These are phyloP conservation scores for Coemansia sp. DNA, from an alignment of 192 early-diverging fungal genomes.

Conservation along the genomic window DNA sequence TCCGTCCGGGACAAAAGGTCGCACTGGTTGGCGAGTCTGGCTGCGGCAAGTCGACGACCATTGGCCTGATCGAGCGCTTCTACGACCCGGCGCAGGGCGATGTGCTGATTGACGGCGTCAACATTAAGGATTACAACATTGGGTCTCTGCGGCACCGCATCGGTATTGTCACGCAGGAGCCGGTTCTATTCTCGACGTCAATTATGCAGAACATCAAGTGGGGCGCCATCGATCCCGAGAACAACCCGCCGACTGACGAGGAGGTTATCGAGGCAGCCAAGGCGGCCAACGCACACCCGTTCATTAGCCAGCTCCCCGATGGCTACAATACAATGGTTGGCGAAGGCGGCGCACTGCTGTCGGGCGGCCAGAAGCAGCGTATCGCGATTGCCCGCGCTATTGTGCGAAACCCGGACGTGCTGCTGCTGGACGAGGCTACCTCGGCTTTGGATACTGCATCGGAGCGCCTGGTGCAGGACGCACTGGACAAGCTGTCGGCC, in stretches of 20 bases:
- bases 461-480: constrained; percentile 78
- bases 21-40: constrained; percentile 89
- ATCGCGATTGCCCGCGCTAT: constrained; percentile 94
- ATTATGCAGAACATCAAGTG: constrained; percentile 81
- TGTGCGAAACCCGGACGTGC: constrained; percentile 78
- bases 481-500: constrained; percentile 69
- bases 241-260: constrained; percentile 64
- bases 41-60: constrained; percentile 81
- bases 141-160: constrained; percentile 80
- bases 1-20: constrained; percentile 76
- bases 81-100: constrained; percentile 65
- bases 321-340: constrained; percentile 87
- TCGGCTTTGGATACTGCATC: constrained; percentile 82
- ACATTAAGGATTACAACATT: constrained; percentile 76
- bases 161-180: constrained; percentile 89
- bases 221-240: constrained; percentile 57
- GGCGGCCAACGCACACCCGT: constrained; percentile 71
- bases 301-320: constrained; percentile 67
- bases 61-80: constrained; percentile 83
- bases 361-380: constrained; percentile 95
- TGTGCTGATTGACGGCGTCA: constrained; percentile 69
- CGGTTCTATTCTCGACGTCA: constrained; percentile 76
- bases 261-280: constrained; percentile 67
- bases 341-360: constrained; percentile 74
- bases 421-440: constrained; percentile 88